Evolutionary conservation across 768 basidiomycete genomes (phyloP).

Genomic region (Stropharia rugosoannulata): DNA sequence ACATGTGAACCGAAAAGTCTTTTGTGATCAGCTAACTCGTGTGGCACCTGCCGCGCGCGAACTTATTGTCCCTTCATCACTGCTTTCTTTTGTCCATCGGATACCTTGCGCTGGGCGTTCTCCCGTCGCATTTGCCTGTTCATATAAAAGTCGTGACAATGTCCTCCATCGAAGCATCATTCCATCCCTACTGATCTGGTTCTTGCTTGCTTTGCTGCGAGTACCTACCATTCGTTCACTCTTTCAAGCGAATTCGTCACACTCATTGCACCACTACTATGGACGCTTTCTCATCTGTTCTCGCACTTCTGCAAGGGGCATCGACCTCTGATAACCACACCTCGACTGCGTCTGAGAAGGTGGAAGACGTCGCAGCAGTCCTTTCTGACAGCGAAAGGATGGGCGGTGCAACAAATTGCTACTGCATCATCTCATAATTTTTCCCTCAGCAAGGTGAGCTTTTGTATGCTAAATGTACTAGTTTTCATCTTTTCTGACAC

Average conservation of each 20-base stretch:
- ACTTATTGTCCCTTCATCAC: not conserved
- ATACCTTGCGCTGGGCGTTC: not conserved
- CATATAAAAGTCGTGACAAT: not conserved
- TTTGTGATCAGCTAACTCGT: not conserved
- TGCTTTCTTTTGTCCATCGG: not conserved
- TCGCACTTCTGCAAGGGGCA: not conserved
- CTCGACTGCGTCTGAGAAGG: not conserved
- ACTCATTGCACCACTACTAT: not conserved
- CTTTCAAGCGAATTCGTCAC: not conserved
- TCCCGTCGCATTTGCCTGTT: not conserved
- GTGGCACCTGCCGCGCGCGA: not conserved
- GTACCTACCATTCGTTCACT: not conserved
- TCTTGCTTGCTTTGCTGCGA: not conserved
- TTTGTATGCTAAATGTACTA: not conserved
- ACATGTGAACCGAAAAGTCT: not conserved
- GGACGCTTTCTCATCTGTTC: not conserved
- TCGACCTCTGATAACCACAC: not conserved
- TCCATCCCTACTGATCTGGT: not conserved
- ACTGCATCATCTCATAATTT: not conserved
- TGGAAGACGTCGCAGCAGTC: not conserved
- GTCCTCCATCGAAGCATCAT: not conserved
- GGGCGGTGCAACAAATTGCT: not conserved
- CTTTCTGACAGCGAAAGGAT: not conserved
- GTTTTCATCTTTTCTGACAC: not conserved
- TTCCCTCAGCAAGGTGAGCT: not conserved